Conservation (phyloP, 2,329 filamentous ascomycete species). For the Colletotrichum chrysophilum region DNA sequence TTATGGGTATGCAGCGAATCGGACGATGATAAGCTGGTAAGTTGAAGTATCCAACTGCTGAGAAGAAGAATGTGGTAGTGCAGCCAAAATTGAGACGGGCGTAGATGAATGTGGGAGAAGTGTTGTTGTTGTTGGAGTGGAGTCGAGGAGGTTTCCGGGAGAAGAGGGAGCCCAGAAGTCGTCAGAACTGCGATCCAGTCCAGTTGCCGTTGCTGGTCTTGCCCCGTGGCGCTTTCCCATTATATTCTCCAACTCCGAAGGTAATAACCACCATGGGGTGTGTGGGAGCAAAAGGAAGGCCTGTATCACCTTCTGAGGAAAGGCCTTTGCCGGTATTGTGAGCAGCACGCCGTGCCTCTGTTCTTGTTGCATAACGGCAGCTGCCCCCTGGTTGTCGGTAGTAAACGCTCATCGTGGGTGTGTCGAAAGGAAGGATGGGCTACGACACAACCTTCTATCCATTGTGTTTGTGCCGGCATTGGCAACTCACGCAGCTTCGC, state of each 20-base stretch:
- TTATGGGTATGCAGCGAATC: background rate
- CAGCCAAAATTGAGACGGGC: background rate
- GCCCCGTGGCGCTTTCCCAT: background rate
- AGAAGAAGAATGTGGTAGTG: background rate
- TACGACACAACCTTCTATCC: background rate
- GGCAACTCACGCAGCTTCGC: background rate
- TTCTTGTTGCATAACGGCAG: background rate
- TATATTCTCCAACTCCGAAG: background rate
- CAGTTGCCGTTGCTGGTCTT: background rate
- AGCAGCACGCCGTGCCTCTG: background rate
- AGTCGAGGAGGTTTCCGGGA: background rate
- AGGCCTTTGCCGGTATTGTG: background rate
- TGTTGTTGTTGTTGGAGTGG: background rate
- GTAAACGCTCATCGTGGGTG: background rate
- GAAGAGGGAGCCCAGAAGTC: background rate
- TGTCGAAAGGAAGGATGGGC: background rate
- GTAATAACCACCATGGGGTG: background rate
- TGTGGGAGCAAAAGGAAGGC: background rate
- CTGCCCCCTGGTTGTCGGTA: background rate
- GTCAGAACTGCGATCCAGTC: background rate
- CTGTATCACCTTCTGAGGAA: background rate
- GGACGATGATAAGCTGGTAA: background rate
- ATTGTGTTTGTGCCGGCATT: background rate
- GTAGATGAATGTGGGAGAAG: background rate
- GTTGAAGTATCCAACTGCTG: background rate